Conservation (phyloP, 352 stramenopile genomes). For the Pythium angustatum region DNA sequence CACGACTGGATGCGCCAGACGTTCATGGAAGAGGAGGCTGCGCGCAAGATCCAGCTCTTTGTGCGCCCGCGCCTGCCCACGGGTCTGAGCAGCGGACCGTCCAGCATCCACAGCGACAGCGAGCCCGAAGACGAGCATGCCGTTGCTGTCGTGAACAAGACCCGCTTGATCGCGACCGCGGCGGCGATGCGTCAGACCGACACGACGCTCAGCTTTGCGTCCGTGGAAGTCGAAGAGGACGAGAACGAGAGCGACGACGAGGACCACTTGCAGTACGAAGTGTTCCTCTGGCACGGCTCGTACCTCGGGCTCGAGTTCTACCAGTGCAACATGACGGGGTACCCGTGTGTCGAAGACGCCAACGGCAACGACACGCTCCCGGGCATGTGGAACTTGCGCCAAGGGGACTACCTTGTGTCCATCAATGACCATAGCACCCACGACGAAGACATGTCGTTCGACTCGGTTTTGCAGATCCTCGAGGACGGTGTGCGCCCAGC, state of each 20-base stretch:
- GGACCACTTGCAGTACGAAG: constrained; percentile 43
- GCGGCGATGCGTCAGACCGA: constrained; percentile 28
- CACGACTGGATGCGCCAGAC: constrained; percentile 37
- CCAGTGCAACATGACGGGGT: constrained; percentile 48
- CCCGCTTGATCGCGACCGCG: constrained; percentile 1
- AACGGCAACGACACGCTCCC: constrained; percentile 64
- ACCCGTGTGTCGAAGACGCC: constrained; percentile 50
- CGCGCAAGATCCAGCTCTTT: constrained; percentile 38
- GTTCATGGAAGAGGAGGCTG: constrained; percentile 36
- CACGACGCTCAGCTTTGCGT: constrained; percentile 22
- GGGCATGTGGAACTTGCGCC: constrained; percentile 65
- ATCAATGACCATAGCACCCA: constrained; percentile 59
- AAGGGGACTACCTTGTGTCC: constrained; percentile 60
- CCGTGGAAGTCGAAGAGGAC: constrained; percentile 33
- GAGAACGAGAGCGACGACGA: constrained; percentile 36
- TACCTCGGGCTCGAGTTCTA: constrained; percentile 51
- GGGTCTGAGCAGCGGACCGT: not conserved
- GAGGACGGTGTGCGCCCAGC: constrained; percentile 60
- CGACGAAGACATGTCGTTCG: constrained; percentile 39
- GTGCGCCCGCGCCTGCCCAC: constrained; percentile 30
- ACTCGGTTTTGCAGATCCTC: constrained; percentile 55
- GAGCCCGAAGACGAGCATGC: not conserved
- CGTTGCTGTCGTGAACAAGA: not conserved
- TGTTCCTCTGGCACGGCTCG: constrained; percentile 65
- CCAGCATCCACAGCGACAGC: not conserved